Conservation (phyloP, 768 basidiomycete genomes). For the Auriscalpium microsporum region DNA sequence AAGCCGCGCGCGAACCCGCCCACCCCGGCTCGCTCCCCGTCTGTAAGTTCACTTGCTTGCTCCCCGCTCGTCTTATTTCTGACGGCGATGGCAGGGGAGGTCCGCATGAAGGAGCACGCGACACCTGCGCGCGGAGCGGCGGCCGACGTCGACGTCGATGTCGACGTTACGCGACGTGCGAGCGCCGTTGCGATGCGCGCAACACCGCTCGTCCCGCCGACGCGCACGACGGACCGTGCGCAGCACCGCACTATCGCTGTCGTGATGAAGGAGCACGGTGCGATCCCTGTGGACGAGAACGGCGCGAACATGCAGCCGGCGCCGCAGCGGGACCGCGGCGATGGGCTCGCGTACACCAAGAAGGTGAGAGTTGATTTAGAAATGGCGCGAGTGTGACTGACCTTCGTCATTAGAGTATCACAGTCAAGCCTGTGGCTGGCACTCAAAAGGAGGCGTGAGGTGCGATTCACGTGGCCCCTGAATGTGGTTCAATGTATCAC, state of each 20-base stretch:
- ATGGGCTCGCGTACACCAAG: constrained; percentile 4
- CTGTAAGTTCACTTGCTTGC: not conserved
- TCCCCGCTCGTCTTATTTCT: not conserved
- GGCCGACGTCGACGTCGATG: too few species aligned
- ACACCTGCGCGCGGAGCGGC: too few species aligned
- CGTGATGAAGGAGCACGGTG: not conserved
- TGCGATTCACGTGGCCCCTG: too few species aligned
- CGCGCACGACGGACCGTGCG: not conserved
- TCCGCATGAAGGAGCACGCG: too few species aligned
- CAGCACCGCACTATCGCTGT: not conserved
- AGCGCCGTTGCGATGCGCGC: too few species aligned
- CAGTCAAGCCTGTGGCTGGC: too few species aligned
- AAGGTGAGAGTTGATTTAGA: not conserved
- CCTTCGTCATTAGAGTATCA: too few species aligned
- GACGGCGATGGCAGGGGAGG: not conserved
- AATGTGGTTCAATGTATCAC: too few species aligned
- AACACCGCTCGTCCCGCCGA: not conserved
- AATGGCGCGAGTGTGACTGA: too few species aligned
- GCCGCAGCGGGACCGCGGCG: constrained; percentile 6
- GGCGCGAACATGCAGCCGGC: constrained; percentile 3
- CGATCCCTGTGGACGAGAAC: not conserved
- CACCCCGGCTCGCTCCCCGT: constrained; percentile 7
- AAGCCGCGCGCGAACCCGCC: constrained; percentile 8
- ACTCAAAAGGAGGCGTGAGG: too few species aligned
- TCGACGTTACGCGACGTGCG: too few species aligned